These are phyloP conservation scores for Rheum nobile DNA, from an alignment of 148 eudicot genomes.

Conservation along the genomic window DNA sequence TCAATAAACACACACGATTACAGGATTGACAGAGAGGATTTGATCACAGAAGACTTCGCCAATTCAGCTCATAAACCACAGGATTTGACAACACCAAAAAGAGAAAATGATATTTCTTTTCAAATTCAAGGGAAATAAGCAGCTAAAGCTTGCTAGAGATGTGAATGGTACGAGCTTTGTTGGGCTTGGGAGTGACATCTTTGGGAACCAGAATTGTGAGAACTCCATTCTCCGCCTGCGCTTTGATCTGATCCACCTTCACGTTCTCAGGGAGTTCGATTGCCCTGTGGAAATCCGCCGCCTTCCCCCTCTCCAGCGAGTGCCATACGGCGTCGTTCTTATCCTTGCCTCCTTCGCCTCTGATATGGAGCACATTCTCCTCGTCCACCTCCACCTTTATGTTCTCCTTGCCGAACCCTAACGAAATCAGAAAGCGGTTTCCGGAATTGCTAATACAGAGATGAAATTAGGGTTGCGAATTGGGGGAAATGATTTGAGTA, in stretches of 20 bases:
- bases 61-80: too few relatives aligned
- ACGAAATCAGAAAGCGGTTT: not conserved
- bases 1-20: too few relatives aligned
- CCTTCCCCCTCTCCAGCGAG: constrained; percentile 44
- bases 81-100: not conserved
- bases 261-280: constrained; percentile 62
- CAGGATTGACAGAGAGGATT: too few relatives aligned
- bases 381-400: constrained; percentile 77
- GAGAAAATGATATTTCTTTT: not conserved
- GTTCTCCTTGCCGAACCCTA: constrained; percentile 65
- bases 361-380: constrained; percentile 51
- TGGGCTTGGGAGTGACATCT: constrained; percentile 40
- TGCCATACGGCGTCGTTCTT: constrained; percentile 60
- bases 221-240: constrained; percentile 68
- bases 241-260: constrained; percentile 74
- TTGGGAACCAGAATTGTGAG: constrained; percentile 61
- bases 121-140: not conserved
- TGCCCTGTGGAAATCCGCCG: constrained; percentile 38
- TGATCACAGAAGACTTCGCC: not conserved
- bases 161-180: constrained; percentile 48
- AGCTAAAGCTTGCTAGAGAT: constrained; percentile 62
- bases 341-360: constrained; percentile 36
- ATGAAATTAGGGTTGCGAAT: not conserved
- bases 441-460: not conserved
- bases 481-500: not conserved